Base-by-base conservation (phyloP, 345 rosid genomes). In the Melaleuca quinquenervia region DNA sequence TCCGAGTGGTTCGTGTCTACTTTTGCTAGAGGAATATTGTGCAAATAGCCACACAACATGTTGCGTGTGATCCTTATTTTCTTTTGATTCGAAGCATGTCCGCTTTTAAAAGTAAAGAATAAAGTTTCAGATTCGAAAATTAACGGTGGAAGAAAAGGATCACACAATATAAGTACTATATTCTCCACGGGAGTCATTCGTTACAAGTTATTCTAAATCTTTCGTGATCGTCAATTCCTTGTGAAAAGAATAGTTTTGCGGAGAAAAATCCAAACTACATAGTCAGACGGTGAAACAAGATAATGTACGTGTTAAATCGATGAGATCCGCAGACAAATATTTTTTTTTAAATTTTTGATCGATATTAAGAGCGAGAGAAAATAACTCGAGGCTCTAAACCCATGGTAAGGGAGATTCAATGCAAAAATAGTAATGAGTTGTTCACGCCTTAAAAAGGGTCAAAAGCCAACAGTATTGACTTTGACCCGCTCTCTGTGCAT, bases 301-400 rank as follows among this genome's bases (percentile, higher is more conserved):
- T 16, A 27, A 1, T n/a, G 7, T n/a, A 0, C 0, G 18, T 27
- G 32, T n/a, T 12, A n/a, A 58, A 58, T n/a, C 0, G 0, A n/a
- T 5, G 1, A 8, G 58, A 41, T 41, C 41, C 41, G 41, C 41
- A 2, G 2, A 41, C 41, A 41, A 41, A 41, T 2, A 41, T n/a
- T n/a, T n/a, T n/a, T n/a, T n/a, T n/a, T n/a, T n/a, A 41, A 41
- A 41, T 2, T 41, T 41, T 41, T 41, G 41, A 41, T 41, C 4
- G 41, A 41, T 41, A 41, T 2, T 41, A 41, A 41, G 41, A 41
- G 41, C 41, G 41, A 41, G 41, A 41, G 41, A 41, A 41, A 41
- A 41, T 41, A 41, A 4, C 41, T 41, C 4, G 41, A 41, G 41
- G 41, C 41, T 41, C 41, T 41, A 41, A 41, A 41, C 4, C 41